These are phyloP conservation scores for Cydonia oblonga DNA, from an alignment of 331 rosid genomes.

Conservation along the genomic window DNA sequence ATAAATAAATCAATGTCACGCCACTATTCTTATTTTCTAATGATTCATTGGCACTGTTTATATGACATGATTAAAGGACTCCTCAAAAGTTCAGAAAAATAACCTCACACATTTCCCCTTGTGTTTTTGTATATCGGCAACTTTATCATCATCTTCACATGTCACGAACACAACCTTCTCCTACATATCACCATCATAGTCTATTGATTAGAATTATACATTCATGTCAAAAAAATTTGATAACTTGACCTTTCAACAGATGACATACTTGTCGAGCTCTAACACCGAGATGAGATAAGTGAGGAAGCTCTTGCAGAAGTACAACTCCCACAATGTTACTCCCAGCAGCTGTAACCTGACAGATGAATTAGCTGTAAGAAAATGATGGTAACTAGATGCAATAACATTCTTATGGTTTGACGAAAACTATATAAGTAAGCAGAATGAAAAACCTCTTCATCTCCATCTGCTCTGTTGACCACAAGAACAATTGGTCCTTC, in stretches of 20 bases:
- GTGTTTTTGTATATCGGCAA: conserved; percentile 45
- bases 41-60: background rate
- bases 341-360: conserved; percentile 90
- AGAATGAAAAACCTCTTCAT: conserved; percentile 69
- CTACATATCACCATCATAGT: conserved; percentile 33
- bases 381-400: background rate
- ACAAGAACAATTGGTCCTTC: conserved; percentile 70
- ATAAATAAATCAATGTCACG: conserved; percentile 4
- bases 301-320: conserved; percentile 93
- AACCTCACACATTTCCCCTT: conserved; percentile 61
- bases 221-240: background rate
- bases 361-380: conserved; percentile 14
- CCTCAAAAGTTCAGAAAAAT: background rate
- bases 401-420: background rate
- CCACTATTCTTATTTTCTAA: background rate
- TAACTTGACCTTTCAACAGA: conserved; percentile 9
- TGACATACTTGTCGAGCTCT: conserved; percentile 85
- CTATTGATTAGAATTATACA: conserved; percentile 13
- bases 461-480: conserved; percentile 90
- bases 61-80: background rate
- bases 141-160: conserved; percentile 74
- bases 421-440: background rate
- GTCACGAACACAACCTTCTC: conserved; percentile 93
- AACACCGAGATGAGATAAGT: conserved; percentile 97
- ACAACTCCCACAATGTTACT: conserved; percentile 74